A percentile compares a stretch with the other conserved stretches of the same genome.
phyloP scores from a whole-genome alignment of 2,329 filamentous ascomycete genomes.

The Colletotrichum lupini region DNA sequence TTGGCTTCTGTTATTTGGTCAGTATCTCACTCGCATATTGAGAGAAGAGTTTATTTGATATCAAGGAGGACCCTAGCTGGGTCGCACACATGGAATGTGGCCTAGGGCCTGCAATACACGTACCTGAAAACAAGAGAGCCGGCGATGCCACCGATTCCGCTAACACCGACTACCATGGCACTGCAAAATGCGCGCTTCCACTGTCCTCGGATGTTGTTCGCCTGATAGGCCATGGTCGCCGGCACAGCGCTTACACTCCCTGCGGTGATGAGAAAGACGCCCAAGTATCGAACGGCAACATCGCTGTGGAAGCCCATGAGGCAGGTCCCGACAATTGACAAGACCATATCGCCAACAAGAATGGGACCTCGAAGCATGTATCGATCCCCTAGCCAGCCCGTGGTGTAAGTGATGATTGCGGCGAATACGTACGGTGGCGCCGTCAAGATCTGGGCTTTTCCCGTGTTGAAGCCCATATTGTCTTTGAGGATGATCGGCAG shows the following conservation, averaged over 20 bases:
- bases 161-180: conserved; percentile 27
- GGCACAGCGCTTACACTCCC: conserved; percentile 29
- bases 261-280: conserved; percentile 64
- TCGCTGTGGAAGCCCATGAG: conserved; percentile 69
- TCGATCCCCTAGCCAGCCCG: conserved; percentile 74
- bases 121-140: conserved; percentile 36
- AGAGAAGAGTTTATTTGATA: neutral
- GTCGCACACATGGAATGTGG: neutral
- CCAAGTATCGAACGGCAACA: conserved; percentile 72
- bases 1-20: neutral
- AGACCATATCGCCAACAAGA: conserved; percentile 69
- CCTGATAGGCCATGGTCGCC: conserved; percentile 30
- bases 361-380: conserved; percentile 72
- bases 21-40: neutral
- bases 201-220: conserved; percentile 36
- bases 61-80: neutral
- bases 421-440: conserved; percentile 70
- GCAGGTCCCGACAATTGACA: conserved; percentile 73
- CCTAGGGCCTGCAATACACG: neutral
- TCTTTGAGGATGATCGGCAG: conserved; percentile 65
- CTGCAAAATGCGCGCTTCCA: conserved; percentile 37
- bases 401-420: conserved; percentile 68
- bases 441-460: conserved; percentile 63
- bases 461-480: conserved; percentile 43
- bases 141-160: conserved; percentile 35